phyloP scores from a whole-genome alignment of 768 basidiomycete genomes.

The Leccinum truebloodii region DNA sequence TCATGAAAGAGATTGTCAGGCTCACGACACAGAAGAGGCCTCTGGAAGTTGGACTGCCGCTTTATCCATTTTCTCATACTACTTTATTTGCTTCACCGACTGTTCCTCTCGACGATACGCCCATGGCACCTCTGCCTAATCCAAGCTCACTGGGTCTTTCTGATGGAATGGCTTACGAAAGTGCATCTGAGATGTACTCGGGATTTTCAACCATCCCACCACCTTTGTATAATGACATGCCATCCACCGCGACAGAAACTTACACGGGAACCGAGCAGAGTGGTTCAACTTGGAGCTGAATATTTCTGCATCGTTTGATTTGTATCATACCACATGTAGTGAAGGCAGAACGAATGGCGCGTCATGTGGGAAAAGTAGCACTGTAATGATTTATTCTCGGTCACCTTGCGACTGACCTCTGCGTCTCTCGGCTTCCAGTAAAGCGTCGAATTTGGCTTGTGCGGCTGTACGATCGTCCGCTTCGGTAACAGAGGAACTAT shows the following conservation, averaged over 20 bases:
- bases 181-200: slow-evolving; percentile 11
- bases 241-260: slow-evolving; percentile 11
- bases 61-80: slow-evolving; percentile 79
- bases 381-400: slow-evolving; percentile 2
- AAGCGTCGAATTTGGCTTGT: slow-evolving; percentile 58
- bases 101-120: slow-evolving; percentile 31
- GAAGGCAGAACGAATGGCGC: background rate
- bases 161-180: slow-evolving; percentile 6
- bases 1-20: slow-evolving; percentile 83
- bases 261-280: slow-evolving; percentile 7
- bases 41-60: slow-evolving; percentile 74
- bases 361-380: background rate
- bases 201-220: slow-evolving; percentile 8
- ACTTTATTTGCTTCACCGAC: slow-evolving; percentile 58
- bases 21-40: slow-evolving; percentile 82
- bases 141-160: slow-evolving; percentile 14
- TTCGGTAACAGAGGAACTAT: slow-evolving; percentile 13
- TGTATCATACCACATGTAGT: slow-evolving; percentile 9
- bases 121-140: slow-evolving; percentile 33
- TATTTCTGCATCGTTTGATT: slow-evolving; percentile 9
- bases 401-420: slow-evolving; percentile 27
- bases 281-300: slow-evolving; percentile 9
- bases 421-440: slow-evolving; percentile 59
- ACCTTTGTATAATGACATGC: slow-evolving; percentile 6
- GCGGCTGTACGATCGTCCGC: slow-evolving; percentile 41